A percentile compares a stretch with the other conserved stretches of the same genome.
phyloP scores from a whole-genome alignment of 1,139 yeast species.

The Kluyveromyces sp. region DNA sequence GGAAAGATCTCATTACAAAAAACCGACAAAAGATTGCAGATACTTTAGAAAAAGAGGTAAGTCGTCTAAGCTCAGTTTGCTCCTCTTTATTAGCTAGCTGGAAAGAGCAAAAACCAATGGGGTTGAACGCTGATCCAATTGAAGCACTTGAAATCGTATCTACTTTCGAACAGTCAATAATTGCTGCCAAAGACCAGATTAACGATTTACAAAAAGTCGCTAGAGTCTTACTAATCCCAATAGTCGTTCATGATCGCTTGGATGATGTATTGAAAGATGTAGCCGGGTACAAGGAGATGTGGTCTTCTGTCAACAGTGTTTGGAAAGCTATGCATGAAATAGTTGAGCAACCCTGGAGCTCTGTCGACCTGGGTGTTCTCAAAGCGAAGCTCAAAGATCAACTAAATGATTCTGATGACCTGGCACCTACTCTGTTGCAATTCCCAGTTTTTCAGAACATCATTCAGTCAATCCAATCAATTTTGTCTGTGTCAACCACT shows the following conservation, averaged over 20 bases:
- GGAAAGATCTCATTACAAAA: slow-evolving; percentile 37
- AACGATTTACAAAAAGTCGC: slow-evolving; percentile 36
- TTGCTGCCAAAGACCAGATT: slow-evolving; percentile 30
- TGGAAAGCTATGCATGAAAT: slow-evolving; percentile 47
- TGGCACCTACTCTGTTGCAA: slow-evolving; percentile 58
- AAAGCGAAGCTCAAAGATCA: slow-evolving; percentile 49
- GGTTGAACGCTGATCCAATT: slow-evolving; percentile 41
- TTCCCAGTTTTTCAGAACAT: slow-evolving; percentile 64
- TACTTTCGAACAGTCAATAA: slow-evolving; percentile 37
- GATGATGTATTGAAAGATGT: slow-evolving; percentile 43
- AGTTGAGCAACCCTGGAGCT: slow-evolving; percentile 44
- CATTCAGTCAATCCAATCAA: slow-evolving; percentile 40
- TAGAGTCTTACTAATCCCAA: slow-evolving; percentile 35
- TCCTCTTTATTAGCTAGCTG: slow-evolving; percentile 37
- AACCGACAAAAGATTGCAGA: slow-evolving; percentile 40
- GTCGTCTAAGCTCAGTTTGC: slow-evolving; percentile 36
- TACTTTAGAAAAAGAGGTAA: slow-evolving; percentile 39
- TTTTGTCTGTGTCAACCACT: slow-evolving; percentile 37
- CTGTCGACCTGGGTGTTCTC: slow-evolving; percentile 42
- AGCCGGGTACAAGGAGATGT: slow-evolving; percentile 51
- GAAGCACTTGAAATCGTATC: slow-evolving; percentile 45
- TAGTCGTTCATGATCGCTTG: slow-evolving; percentile 32
- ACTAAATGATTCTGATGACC: slow-evolving; percentile 40
- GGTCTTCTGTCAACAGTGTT: slow-evolving; percentile 55
- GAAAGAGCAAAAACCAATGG: slow-evolving; percentile 45